phyloP scores from a whole-genome alignment of 176 grass and related monocot genomes.

The Phyllostachys edulis region DNA sequence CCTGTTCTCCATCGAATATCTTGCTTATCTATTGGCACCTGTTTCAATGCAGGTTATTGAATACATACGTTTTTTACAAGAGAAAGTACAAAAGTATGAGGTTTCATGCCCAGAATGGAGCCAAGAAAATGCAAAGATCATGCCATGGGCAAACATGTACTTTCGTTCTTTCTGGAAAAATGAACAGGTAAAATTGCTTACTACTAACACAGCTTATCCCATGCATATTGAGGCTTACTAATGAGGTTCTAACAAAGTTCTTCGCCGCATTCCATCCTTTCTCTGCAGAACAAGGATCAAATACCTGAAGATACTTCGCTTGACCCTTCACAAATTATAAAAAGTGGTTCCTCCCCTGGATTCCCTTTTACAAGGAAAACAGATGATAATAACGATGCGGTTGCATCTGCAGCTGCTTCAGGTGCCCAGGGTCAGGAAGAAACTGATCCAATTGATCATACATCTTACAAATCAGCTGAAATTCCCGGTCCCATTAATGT shows the following conservation, averaged over 20 bases:
- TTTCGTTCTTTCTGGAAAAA: constrained; percentile 90
- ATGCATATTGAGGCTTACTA: background rate
- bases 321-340: constrained; percentile 48
- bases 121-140: constrained; percentile 71
- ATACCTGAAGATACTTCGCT: constrained; percentile 34
- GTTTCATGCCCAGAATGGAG: constrained; percentile 61
- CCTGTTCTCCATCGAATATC: background rate
- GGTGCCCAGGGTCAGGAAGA: constrained; percentile 25
- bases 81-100: constrained; percentile 73
- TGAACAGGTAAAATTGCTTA: constrained; percentile 41
- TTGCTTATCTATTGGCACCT: background rate
- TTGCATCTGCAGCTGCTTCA: constrained; percentile 36
- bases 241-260: background rate
- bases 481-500: constrained; percentile 28
- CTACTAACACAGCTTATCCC: background rate
- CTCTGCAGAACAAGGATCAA: constrained; percentile 48
- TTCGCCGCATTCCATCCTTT: background rate
- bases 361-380: constrained; percentile 34
- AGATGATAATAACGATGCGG: constrained; percentile 23
- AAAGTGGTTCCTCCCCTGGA: constrained; percentile 43
- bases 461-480: constrained; percentile 41
- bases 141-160: constrained; percentile 83
- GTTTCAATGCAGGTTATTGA: constrained; percentile 56
- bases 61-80: constrained; percentile 86
- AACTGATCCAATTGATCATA: constrained; percentile 34